These are phyloP conservation scores for Neurospora sp. DNA, from an alignment of 495 filamentous ascomycete species.

Conservation along the genomic window DNA sequence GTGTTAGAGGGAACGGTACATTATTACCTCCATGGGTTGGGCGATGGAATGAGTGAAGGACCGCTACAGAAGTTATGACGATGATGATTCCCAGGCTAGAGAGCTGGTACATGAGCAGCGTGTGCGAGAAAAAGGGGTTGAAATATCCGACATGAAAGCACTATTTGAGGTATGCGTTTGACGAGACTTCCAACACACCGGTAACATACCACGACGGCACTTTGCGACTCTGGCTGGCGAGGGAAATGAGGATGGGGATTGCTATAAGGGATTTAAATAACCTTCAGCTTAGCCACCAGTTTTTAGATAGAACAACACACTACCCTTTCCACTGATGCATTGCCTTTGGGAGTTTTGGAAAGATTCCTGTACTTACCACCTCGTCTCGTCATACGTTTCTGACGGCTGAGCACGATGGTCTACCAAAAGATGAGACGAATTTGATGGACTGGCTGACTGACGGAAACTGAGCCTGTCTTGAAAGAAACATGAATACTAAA, in stretches of 20 bases:
- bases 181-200: not conserved
- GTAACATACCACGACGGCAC: not conserved
- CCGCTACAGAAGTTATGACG: not conserved
- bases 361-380: not conserved
- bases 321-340: not conserved
- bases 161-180: not conserved
- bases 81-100: not conserved
- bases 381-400: not conserved
- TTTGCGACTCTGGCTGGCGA: not conserved
- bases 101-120: not conserved
- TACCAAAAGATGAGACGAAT: not conserved
- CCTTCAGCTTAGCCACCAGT: not conserved
- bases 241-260: not conserved
- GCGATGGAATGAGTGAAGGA: not conserved
- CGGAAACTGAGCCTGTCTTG: not conserved
- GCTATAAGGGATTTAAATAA: not conserved
- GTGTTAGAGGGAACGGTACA: not conserved
- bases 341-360: not conserved
- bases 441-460: not conserved
- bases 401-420: not conserved
- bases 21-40: not conserved
- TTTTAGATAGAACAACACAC: not conserved
- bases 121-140: not conserved
- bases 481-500: not conserved
- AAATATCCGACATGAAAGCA: not conserved